Evolutionary conservation across 78 protist species (phyloP).

Genomic region (Speleostelium caveatum): DNA sequence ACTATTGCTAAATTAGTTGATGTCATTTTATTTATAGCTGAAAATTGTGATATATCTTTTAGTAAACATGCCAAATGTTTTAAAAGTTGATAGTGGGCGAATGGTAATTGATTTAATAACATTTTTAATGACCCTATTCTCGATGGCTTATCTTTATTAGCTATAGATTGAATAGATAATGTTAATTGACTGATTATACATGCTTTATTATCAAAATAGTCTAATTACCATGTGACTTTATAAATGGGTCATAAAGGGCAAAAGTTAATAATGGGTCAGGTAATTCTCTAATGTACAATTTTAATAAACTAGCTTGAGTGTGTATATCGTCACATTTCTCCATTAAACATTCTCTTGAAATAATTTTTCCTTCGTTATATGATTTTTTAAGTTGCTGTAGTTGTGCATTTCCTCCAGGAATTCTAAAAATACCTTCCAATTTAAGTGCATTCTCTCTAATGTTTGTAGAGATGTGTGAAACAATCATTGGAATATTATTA

Average conservation of each 20-base stretch:
- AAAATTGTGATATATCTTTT: constrained; percentile 31
- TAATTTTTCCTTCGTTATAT: constrained; percentile 56
- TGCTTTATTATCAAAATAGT: background rate
- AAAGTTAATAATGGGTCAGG: constrained; percentile 77
- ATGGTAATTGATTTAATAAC: constrained; percentile 48
- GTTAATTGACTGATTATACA: background rate
- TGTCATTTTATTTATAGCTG: constrained; percentile 73
- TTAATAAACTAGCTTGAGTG: constrained; percentile 70
- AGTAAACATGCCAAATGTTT: constrained; percentile 50
- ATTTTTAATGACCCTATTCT: constrained; percentile 14
- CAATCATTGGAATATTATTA: constrained; percentile 30
- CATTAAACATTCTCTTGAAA: background rate
- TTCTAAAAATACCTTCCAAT: constrained; percentile 58
- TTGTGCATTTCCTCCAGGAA: constrained; percentile 47
- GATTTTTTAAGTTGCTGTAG: constrained; percentile 39
- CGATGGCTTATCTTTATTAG: constrained; percentile 23
- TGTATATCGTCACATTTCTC: constrained; percentile 51
- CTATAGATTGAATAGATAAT: background rate
- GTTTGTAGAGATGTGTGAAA: constrained; percentile 32
- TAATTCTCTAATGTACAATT: constrained; percentile 70
- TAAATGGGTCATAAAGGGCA: constrained; percentile 69
- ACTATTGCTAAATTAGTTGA: constrained; percentile 77
- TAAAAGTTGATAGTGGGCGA: constrained; percentile 43
- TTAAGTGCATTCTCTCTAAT: constrained; percentile 24
- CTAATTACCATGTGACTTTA: constrained; percentile 34